These are phyloP conservation scores for Starmerella etchellsii DNA, from an alignment of 805 yeast genomes.

Conservation along the genomic window DNA sequence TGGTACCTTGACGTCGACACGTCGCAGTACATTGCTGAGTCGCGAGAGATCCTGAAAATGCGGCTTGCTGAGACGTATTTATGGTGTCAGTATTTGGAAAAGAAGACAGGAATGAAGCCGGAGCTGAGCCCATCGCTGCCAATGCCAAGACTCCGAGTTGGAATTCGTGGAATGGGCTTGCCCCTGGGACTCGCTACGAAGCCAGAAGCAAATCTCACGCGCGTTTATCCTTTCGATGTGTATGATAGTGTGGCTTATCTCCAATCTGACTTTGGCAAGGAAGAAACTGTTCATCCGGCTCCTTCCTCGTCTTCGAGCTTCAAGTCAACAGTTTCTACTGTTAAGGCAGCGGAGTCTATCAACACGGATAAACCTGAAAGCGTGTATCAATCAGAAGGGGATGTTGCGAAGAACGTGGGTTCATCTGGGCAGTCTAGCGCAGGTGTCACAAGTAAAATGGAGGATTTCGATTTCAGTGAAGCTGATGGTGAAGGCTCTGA, in stretches of 20 bases:
- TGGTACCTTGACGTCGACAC: conserved; percentile 20
- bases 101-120: conserved; percentile 11
- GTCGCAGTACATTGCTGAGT: conserved; percentile 22
- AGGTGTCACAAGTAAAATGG: too few relatives aligned
- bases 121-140: conserved; percentile 23
- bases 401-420: too few relatives aligned
- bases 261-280: conserved; percentile 1
- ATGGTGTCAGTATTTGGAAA: conserved; percentile 13
- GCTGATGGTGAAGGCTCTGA: too few relatives aligned
- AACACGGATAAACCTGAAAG: too few relatives aligned
- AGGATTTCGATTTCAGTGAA: too few relatives aligned
- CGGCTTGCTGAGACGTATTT: conserved; percentile 17
- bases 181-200: not conserved
- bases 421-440: too few relatives aligned
- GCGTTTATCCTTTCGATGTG: conserved; percentile 28
- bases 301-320: too few relatives aligned
- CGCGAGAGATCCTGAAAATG: conserved; percentile 19
- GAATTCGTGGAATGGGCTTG: conserved; percentile 15
- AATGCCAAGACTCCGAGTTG: conserved; percentile 22
- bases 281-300: not conserved
- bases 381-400: too few relatives aligned
- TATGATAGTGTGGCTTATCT: conserved; percentile 30
- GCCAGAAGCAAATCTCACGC: conserved; percentile 14
- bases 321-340: too few relatives aligned
- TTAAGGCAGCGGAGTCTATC: too few relatives aligned